A percentile compares a stretch with the other conserved stretches of the same genome.
Evolutionary conservation across 768 basidiomycete genomes (phyloP).

Genomic region (Tulasnella sp.): DNA sequence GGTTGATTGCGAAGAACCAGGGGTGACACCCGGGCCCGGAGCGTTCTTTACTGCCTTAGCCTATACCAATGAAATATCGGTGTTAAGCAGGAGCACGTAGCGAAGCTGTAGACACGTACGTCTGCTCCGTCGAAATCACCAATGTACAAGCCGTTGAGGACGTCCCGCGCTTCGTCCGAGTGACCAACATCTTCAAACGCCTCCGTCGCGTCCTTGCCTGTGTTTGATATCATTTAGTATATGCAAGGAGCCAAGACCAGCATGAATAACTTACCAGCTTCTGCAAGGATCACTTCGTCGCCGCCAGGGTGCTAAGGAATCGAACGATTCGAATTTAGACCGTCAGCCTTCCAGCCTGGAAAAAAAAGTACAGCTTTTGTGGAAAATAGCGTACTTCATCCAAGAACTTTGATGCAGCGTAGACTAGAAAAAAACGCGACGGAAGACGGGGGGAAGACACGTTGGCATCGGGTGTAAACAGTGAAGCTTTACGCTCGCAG

Average conservation of each 20-base stretch:
- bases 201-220: constrained; percentile 93
- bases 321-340: neutral
- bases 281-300: constrained; percentile 93
- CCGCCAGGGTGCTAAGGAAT: constrained; percentile 82
- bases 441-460: constrained; percentile 17
- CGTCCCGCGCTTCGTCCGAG: constrained; percentile 91
- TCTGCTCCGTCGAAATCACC: constrained; percentile 74
- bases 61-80: neutral
- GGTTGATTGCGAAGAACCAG: neutral
- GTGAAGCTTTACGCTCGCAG: constrained; percentile 35
- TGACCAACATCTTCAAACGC: constrained; percentile 99
- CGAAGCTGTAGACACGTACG: constrained; percentile 42
- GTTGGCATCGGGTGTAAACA: constrained; percentile 9
- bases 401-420: constrained; percentile 88
- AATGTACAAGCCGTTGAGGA: constrained; percentile 72
- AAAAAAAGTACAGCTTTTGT: neutral
- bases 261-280: constrained; percentile 65
- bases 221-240: neutral
- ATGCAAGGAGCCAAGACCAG: neutral
- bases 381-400: constrained; percentile 69
- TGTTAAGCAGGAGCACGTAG: neutral
- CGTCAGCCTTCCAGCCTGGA: neutral
- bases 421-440: constrained; percentile 57
- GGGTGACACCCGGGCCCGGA: neutral
- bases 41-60: neutral